Evolutionary conservation across 306 rosid species (phyloP).

Genomic region (Urtica urens): DNA sequence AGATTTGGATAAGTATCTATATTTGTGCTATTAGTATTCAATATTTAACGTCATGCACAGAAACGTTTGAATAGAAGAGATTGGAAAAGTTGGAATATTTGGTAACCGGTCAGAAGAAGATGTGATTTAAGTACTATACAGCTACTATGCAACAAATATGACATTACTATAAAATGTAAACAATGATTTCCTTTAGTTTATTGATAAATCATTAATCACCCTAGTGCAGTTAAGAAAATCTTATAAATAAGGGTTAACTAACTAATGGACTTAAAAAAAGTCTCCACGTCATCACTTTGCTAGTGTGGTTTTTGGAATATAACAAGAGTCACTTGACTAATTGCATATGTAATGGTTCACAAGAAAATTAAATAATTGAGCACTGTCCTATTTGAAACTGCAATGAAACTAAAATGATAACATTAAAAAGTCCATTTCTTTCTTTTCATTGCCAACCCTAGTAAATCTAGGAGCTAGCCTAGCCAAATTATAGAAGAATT

Average conservation of each 20-base stretch:
- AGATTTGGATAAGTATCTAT: slow-evolving; percentile 18
- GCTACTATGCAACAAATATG: not conserved
- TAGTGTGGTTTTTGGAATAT: slow-evolving; percentile 1
- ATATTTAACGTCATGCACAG: not conserved
- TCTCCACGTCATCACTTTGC: slow-evolving; percentile 3
- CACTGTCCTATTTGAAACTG: no score
- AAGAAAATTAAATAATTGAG: not conserved
- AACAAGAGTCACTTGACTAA: not conserved
- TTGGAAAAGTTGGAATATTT: slow-evolving; percentile 24
- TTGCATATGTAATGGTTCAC: not conserved
- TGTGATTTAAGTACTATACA: slow-evolving; percentile 1
- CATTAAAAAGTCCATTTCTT: no score
- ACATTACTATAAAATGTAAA: not conserved
- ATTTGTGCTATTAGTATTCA: not conserved
- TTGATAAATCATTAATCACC: not conserved
- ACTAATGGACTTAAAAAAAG: not conserved
- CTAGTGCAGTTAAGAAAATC: no score
- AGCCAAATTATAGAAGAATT: not conserved
- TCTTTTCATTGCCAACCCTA: not conserved
- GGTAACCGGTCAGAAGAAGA: slow-evolving; percentile 21
- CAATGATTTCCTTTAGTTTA: not conserved
- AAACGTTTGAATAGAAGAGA: slow-evolving; percentile 20
- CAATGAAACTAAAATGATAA: no score
- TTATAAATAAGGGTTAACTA: no score
- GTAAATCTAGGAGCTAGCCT: not conserved